phyloP scores from a whole-genome alignment of 305 asterid genomes.

The Nicotiana rustica region DNA sequence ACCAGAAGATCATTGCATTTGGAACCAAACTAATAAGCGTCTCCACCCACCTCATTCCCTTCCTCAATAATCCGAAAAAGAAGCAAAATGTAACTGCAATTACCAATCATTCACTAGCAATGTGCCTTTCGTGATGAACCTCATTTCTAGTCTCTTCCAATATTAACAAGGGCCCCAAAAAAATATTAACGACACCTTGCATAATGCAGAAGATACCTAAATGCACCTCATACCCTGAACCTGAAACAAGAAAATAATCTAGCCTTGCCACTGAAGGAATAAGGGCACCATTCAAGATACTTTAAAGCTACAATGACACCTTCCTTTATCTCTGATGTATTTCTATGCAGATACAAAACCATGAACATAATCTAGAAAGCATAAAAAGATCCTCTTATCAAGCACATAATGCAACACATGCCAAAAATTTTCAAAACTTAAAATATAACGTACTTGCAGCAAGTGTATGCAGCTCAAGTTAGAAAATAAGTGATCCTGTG shows the following conservation, averaged over 20 bases:
- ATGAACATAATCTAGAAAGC: conserved; percentile 7
- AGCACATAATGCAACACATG: conserved; percentile 3
- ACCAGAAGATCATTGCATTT: neutral
- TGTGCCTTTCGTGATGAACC: neutral
- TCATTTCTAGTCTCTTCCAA: neutral
- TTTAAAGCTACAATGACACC: neutral
- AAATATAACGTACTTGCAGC: neutral
- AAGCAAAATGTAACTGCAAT: neutral
- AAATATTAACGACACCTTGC: neutral
- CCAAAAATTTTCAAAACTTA: neutral
- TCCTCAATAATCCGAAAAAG: neutral
- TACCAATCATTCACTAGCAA: neutral
- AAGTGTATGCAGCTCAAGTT: neutral
- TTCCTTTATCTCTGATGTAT: neutral
- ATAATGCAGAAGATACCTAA: neutral
- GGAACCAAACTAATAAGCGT: neutral
- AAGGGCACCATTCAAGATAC: neutral
- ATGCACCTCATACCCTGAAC: neutral
- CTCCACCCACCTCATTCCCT: neutral
- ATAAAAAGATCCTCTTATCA: neutral
- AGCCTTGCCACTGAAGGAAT: neutral
- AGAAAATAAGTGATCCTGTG: neutral
- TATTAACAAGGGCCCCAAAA: neutral
- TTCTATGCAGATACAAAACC: neutral
- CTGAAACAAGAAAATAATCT: neutral